Evolutionary conservation across 139 green algal species (phyloP).

Genomic region (Chlorella sp.): DNA sequence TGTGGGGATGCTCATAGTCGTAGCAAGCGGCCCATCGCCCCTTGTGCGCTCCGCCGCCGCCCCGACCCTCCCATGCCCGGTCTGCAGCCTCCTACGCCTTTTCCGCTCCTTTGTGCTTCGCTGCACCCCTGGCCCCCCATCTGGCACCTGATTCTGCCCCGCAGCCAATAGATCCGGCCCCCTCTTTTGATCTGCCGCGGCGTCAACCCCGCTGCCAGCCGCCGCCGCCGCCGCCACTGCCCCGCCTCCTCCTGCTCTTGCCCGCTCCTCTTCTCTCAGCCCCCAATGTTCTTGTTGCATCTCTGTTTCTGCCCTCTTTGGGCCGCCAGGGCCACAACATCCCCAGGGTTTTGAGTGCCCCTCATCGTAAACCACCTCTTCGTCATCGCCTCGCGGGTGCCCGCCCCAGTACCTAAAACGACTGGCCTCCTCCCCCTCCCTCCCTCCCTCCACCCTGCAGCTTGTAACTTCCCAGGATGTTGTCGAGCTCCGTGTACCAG

Average conservation of each 20-base stretch:
- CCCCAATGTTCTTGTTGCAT: no score
- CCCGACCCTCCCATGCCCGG: neutral
- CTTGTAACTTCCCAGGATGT: slow-evolving; percentile 45
- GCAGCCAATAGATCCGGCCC: neutral
- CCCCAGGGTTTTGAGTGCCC: no score
- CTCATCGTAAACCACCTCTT: no score
- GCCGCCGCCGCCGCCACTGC: neutral
- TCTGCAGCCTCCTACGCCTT: neutral
- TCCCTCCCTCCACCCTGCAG: neutral
- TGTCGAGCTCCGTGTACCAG: slow-evolving; percentile 58
- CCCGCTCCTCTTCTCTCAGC: no score
- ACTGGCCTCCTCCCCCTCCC: neutral
- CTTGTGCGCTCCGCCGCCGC: neutral
- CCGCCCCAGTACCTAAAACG: no score
- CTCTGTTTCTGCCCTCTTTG: no score
- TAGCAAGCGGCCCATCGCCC: no score
- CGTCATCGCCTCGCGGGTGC: no score
- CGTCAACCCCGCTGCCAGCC: neutral
- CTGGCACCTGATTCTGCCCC: no score
- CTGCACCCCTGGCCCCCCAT: no score
- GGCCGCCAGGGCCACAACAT: no score
- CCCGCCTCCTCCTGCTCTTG: neutral
- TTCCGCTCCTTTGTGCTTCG: neutral
- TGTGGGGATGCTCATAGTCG: neutral
- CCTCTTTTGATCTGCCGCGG: neutral